Evolutionary conservation across 2,329 filamentous ascomycete genomes (phyloP).

Genomic region (Phyllosticta citrichinensis): DNA sequence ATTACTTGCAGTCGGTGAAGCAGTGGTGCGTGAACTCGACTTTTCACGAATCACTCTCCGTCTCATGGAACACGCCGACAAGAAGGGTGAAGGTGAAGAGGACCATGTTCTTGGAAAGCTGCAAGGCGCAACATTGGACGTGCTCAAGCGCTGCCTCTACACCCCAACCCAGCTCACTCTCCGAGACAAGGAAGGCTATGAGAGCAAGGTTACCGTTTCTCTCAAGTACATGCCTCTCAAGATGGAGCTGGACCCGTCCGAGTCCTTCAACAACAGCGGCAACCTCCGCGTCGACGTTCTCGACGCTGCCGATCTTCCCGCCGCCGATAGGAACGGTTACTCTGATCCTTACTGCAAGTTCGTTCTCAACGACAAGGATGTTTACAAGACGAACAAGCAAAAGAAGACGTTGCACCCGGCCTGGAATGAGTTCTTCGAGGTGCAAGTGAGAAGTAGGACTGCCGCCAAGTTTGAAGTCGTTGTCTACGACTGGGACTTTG

Average conservation of each 20-base stretch:
- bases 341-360: constrained; percentile 97
- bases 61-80: constrained; percentile 69
- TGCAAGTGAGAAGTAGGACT: constrained; percentile 71
- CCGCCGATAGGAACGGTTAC: constrained; percentile 91
- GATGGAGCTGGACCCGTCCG: constrained; percentile 87
- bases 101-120: constrained; percentile 74
- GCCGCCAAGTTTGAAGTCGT: constrained; percentile 73
- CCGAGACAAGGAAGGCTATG: constrained; percentile 64
- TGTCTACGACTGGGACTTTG: constrained; percentile 94
- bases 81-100: constrained; percentile 56
- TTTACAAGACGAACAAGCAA: constrained; percentile 90
- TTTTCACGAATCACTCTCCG: constrained; percentile 88
- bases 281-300: constrained; percentile 87
- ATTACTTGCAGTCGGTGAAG: constrained; percentile 58
- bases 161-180: constrained; percentile 77
- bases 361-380: constrained; percentile 73
- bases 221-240: constrained; percentile 89
- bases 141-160: constrained; percentile 82
- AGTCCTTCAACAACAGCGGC: constrained; percentile 99
- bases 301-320: constrained; percentile 76
- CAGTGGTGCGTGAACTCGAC: constrained; percentile 93
- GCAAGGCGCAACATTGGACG: constrained; percentile 74
- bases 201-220: constrained; percentile 78
- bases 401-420: constrained; percentile 93
- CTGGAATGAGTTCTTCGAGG: constrained; percentile 96